phyloP scores from a whole-genome alignment of 164 flowering plant genomes.

The Kalanchoe fedtschenkoi region DNA sequence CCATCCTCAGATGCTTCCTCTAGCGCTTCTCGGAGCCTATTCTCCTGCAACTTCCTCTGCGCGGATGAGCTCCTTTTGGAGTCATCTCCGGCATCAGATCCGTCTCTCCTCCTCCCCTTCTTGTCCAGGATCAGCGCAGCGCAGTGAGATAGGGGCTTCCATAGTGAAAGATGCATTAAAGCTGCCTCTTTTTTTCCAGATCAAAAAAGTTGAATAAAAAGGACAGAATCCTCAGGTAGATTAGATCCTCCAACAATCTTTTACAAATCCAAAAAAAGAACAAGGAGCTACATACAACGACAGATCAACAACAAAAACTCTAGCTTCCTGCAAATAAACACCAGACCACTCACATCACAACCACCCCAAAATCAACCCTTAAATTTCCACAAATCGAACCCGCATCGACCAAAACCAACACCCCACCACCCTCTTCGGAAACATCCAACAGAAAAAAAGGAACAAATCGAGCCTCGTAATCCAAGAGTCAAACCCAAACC shows the following conservation, averaged over 20 bases:
- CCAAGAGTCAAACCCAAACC: neutral
- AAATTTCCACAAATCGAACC: neutral
- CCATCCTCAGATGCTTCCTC: slow-evolving; percentile 71
- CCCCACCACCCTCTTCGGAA: too few relatives aligned
- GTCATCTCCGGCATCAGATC: slow-evolving; percentile 25
- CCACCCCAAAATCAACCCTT: neutral
- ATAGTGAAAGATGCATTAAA: slow-evolving; percentile 82
- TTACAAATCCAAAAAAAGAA: neutral
- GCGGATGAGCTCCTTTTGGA: slow-evolving; percentile 23
- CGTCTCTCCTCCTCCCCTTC: slow-evolving; percentile 40
- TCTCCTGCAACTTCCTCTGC: slow-evolving; percentile 37
- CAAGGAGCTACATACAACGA: neutral
- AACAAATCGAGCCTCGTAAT: neutral
- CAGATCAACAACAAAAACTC: neutral
- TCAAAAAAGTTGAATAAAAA: neutral
- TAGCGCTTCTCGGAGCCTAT: slow-evolving; percentile 51
- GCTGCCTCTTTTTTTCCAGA: slow-evolving; percentile 12
- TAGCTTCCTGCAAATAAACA: neutral
- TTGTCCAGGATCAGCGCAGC: slow-evolving; percentile 40
- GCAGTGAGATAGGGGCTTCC: slow-evolving; percentile 67
- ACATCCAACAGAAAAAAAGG: neutral
- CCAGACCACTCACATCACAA: slow-evolving; percentile 3
- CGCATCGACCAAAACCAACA: too few relatives aligned
- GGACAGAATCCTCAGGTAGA: slow-evolving; percentile 6
- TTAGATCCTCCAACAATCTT: neutral